A percentile compares a stretch with the other conserved stretches of the same genome.
Conservation (phyloP, 1,139 yeast species). For the Hyphopichia buzzinii region DNA sequence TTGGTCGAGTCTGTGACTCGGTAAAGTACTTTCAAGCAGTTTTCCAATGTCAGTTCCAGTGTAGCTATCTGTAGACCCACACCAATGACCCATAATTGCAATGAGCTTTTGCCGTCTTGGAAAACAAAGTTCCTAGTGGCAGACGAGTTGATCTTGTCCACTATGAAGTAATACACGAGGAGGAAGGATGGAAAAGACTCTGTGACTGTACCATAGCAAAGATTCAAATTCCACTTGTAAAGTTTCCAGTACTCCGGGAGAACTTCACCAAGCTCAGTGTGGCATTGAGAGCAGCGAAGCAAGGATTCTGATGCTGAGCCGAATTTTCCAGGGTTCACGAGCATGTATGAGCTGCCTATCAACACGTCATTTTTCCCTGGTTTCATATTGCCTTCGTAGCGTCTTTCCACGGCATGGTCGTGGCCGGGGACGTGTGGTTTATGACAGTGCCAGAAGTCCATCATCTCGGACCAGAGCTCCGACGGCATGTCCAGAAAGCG, state of each 20-base stretch:
- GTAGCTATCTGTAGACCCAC: constrained; percentile 37
- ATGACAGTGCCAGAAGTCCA: constrained; percentile 99
- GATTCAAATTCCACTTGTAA: constrained; percentile 58
- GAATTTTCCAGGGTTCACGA: constrained; percentile 27
- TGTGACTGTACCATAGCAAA: constrained; percentile 19
- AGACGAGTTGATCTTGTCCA: constrained; percentile 46
- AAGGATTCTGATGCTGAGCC: constrained; percentile 6
- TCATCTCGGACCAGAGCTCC: constrained; percentile 89
- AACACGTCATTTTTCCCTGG: constrained; percentile 46
- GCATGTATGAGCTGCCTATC: constrained; percentile 59
- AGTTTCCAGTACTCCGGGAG: constrained; percentile 30
- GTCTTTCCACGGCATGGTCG: constrained; percentile 13
- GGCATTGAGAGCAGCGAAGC: constrained; percentile 31
- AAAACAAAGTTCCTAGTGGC: constrained; percentile 57
- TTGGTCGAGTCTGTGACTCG: constrained; percentile 12
- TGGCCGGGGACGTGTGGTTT: constrained; percentile 55
- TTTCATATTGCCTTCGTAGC: constrained; percentile 36
- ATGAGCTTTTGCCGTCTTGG: constrained; percentile 59
- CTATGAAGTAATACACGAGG: constrained; percentile 36
- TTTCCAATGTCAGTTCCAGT: constrained; percentile 13
- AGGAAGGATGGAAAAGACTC: constrained; percentile 32
- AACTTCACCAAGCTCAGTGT: constrained; percentile 29
- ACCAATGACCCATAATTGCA: constrained; percentile 61
- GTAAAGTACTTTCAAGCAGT: constrained; percentile 46
- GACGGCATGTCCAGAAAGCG: constrained; percentile 74